Base-by-base conservation (phyloP, 129 eudicot genomes). In the Solidago caesia region DNA sequence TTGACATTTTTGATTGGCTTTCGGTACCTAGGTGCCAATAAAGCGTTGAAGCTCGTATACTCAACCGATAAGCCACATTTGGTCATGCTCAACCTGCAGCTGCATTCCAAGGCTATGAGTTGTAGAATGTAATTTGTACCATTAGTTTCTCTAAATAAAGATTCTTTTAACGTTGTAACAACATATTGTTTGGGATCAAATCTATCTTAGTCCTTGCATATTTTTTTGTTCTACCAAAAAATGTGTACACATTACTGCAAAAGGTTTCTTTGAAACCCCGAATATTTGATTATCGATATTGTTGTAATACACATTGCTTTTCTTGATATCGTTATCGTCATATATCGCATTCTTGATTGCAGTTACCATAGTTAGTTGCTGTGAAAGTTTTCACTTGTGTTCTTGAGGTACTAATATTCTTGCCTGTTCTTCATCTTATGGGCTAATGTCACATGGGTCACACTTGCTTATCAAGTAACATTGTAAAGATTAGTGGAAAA, bases 41-140 rank as follows among this genome's bases (percentile, higher is more conserved):
- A 87, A 72, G 83, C 68, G 67, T 61, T 75, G 76, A 75, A 59
- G 72, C 53, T 78, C 46, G 53, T 83, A 74, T 73, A 45, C 21
- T 26, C 76, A 48, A 7, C 43, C 44, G 46, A 60, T 41, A 68
- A n/a, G 75, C 64, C 55, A 12, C 63, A 77, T 39, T 58, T 68
- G 81, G 75, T 27, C 44, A 33, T 8, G 44, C 6, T 47, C 64
- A 55, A 39, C 57, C 41, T 42, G 48, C 59, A 49, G 77, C 14
- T 71, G 77, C 48, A 51, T 71, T 11, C 52, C 27, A n/a, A 52
- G 70, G 49, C 67, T 72, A 56, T 55, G 44, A 39, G 78, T 71
- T 55, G 61, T 65, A 58, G 79, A 66, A 79, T 79, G 79, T 73
- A 71, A 39, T 73, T 66, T 75, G 67, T 72, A 68, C 45, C 72